A percentile compares a stretch with the other conserved stretches of the same genome.
Evolutionary conservation across 1,284 basidiomycete genomes (phyloP).

Genomic region (Wallemia hederae): DNA sequence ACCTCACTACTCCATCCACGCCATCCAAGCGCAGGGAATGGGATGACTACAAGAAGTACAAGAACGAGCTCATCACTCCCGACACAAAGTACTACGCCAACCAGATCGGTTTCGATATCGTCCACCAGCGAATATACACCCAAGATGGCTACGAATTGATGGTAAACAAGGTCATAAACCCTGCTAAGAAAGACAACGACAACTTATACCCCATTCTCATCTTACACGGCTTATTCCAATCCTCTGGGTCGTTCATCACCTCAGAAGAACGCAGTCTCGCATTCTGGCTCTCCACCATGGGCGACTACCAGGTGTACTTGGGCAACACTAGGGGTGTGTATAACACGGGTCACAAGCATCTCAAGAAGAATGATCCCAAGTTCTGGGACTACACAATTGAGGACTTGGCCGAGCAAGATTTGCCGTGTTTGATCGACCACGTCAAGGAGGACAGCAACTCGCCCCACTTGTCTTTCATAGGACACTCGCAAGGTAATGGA

Average conservation of each 20-base stretch:
- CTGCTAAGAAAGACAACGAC: constrained; percentile 13
- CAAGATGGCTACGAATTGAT: constrained; percentile 27
- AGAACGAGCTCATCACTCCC: constrained; percentile 22
- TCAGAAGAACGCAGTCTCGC: constrained; percentile 29
- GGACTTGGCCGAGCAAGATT: constrained; percentile 29
- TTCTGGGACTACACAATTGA: constrained; percentile 37
- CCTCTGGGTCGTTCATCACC: constrained; percentile 30
- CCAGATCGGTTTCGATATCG: constrained; percentile 26
- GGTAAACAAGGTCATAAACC: constrained; percentile 26
- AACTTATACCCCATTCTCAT: constrained; percentile 29
- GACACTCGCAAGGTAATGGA: constrained; percentile 31
- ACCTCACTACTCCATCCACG: constrained; percentile 7
- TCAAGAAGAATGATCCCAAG: constrained; percentile 23
- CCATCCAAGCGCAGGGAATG: constrained; percentile 17
- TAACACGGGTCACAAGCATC: constrained; percentile 27
- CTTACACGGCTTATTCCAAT: constrained; percentile 32
- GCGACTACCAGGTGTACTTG: constrained; percentile 29
- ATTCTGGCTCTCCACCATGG: constrained; percentile 29
- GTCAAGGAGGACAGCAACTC: constrained; percentile 22
- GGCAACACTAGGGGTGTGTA: constrained; percentile 31
- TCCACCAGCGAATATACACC: constrained; percentile 26
- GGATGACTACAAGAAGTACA: constrained; percentile 24
- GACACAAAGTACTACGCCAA: constrained; percentile 27
- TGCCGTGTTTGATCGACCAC: constrained; percentile 29
- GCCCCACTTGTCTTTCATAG: constrained; percentile 25